phyloP scores from a whole-genome alignment of 305 asterid genomes.

The Solanum hybrid region DNA sequence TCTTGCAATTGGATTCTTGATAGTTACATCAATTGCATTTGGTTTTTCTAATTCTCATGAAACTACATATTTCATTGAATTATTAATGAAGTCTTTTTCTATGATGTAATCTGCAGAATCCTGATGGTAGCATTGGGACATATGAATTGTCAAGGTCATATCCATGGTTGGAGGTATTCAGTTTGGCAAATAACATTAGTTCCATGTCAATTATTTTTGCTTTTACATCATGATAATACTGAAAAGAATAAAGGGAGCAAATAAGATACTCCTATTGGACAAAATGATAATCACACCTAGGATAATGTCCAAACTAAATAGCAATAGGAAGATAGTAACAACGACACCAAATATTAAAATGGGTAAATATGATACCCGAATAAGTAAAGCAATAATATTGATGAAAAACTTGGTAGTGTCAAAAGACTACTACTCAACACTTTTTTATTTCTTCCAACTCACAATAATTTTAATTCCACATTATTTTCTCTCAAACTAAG shows the following conservation, averaged over 20 bases:
- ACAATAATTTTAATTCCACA: no score
- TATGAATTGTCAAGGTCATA: slow-evolving; percentile 92
- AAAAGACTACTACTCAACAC: no score
- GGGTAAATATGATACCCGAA: no score
- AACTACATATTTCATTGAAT: neutral
- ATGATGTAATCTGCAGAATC: slow-evolving; percentile 37
- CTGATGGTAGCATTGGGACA: slow-evolving; percentile 67
- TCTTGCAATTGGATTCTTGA: neutral
- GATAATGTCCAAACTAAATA: no score
- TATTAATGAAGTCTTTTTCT: neutral
- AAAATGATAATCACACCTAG: no score
- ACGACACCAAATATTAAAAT: no score
- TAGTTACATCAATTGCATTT: neutral
- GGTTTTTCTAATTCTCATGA: neutral
- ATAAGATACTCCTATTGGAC: neutral
- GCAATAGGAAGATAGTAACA: no score
- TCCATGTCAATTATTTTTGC: neutral
- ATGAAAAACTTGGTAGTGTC: no score
- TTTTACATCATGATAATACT: neutral
- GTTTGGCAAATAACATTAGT: slow-evolving; percentile 2
- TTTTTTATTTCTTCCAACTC: no score
- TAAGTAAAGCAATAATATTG: no score
- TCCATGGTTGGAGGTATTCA: slow-evolving; percentile 81
- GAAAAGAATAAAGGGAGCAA: neutral
- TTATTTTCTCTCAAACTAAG: no score